phyloP scores from a whole-genome alignment of 257 asterid species.

The Fraxinus anomala region DNA sequence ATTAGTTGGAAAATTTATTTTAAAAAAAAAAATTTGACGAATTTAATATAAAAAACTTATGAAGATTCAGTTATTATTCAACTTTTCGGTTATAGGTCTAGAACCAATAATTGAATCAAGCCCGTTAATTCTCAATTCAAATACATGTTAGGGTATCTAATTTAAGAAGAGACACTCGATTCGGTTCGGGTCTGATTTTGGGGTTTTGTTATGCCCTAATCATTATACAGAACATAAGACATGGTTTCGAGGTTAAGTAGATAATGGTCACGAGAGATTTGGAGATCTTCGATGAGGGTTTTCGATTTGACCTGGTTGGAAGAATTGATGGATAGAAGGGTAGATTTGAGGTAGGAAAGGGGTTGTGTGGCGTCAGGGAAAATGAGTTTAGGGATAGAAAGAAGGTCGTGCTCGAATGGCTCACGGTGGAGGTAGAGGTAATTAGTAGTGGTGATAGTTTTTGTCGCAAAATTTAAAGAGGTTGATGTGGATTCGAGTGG shows the following conservation, averaged over 20 bases:
- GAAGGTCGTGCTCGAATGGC: conserved; percentile 81
- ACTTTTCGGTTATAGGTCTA: too few species aligned
- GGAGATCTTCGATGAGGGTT: conserved; percentile 48
- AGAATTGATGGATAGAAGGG: conserved; percentile 53
- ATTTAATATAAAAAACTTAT: too few species aligned
- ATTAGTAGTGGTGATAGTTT: conserved; percentile 22
- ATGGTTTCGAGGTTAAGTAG: conserved; percentile 71
- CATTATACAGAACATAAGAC: conserved; percentile 44
- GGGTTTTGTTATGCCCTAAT: too few species aligned
- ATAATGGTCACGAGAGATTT: conserved; percentile 56
- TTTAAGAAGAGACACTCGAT: too few species aligned
- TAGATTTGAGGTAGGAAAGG: conserved; percentile 61
- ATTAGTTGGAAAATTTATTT: too few species aligned
- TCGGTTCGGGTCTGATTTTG: too few species aligned
- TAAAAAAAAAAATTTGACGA: too few species aligned
- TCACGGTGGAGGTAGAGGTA: conserved; percentile 75
- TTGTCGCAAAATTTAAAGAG: not conserved
- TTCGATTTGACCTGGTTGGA: conserved; percentile 44
- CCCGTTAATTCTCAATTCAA: too few species aligned
- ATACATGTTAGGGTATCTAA: too few species aligned
- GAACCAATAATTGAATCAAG: too few species aligned
- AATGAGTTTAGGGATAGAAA: conserved; percentile 74
- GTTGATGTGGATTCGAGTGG: conserved; percentile 31
- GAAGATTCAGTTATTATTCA: too few species aligned
- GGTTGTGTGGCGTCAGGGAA: conserved; percentile 72